These are phyloP conservation scores for Acanthamoeba rhysodes DNA, from an alignment of 208 protist genomes.

Conservation along the genomic window DNA sequence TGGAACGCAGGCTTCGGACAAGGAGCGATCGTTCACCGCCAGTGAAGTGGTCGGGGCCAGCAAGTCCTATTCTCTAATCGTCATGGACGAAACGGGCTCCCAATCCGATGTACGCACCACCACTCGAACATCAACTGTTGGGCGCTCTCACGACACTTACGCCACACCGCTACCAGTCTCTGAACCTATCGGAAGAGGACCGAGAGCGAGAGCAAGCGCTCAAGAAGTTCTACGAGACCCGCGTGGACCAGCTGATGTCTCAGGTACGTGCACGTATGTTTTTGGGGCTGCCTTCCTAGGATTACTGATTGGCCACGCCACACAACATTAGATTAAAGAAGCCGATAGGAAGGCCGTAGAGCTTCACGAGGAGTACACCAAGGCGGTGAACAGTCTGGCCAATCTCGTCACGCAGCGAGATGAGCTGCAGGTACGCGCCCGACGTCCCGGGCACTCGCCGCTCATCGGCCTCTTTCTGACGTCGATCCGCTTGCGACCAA, in stretches of 20 bases:
- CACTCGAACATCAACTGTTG: background rate
- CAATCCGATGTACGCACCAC: slow-evolving; percentile 36
- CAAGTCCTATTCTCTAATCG: slow-evolving; percentile 42
- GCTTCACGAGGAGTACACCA: slow-evolving; percentile 61
- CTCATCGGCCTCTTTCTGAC: background rate
- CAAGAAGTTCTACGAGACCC: slow-evolving; percentile 64
- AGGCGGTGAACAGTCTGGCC: slow-evolving; percentile 32
- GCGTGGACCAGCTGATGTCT: slow-evolving; percentile 25
- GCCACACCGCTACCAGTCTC: background rate
- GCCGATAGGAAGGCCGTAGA: slow-evolving; percentile 51
- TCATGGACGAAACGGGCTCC: slow-evolving; percentile 61
- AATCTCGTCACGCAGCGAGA: slow-evolving; percentile 14
- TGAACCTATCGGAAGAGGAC: slow-evolving; percentile 44
- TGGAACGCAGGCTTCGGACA: background rate
- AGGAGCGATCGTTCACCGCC: background rate
- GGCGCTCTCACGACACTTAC: background rate
- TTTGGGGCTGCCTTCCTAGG: background rate
- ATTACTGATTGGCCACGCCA: background rate
- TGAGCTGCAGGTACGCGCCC: slow-evolving; percentile 8
- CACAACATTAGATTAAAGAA: slow-evolving; percentile 29
- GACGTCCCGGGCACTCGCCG: too few species aligned
- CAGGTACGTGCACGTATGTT: background rate
- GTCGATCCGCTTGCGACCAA: background rate
- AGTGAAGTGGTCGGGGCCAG: background rate
- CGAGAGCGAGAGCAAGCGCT: slow-evolving; percentile 43